These are phyloP conservation scores for Gossypium herbaceum DNA, from an alignment of 345 rosid species.

Conservation along the genomic window DNA sequence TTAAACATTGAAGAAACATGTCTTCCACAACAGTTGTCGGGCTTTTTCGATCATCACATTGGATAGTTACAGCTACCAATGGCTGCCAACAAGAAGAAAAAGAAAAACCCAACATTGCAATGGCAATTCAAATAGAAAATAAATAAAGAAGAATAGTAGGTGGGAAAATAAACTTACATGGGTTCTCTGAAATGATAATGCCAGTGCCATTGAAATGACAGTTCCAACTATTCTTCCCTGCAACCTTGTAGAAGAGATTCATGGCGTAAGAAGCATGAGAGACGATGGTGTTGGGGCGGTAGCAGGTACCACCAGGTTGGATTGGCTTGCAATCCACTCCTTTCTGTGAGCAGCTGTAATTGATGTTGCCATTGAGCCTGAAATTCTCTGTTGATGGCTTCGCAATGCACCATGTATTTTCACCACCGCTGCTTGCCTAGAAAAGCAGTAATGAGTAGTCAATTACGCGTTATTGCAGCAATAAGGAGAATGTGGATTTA, in stretches of 20 bases:
- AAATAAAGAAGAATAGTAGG: neutral
- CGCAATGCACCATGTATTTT: constrained; percentile 23
- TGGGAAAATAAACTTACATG: constrained; percentile 19
- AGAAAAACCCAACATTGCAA: neutral
- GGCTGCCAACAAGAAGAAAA: neutral
- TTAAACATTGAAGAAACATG: neutral
- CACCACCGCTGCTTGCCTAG: constrained; percentile 6
- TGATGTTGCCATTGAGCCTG: constrained; percentile 22
- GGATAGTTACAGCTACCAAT: constrained; percentile 1
- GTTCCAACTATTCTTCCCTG: constrained; percentile 23
- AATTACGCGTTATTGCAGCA: neutral
- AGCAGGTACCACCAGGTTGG: constrained; percentile 37
- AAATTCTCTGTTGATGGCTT: constrained; percentile 19
- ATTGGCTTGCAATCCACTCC: constrained; percentile 39
- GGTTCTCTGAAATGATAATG: constrained; percentile 16
- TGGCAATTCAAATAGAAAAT: neutral
- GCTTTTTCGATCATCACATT: neutral
- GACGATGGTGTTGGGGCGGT: constrained; percentile 16
- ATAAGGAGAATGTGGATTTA: too few relatives aligned
- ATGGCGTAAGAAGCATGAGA: constrained; percentile 39
- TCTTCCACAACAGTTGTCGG: neutral
- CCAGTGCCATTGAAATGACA: constrained; percentile 36
- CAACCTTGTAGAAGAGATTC: constrained; percentile 34
- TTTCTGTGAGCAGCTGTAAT: constrained; percentile 28
- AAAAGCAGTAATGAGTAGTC: neutral